Percentiles rank a stretch among this genome's conserved stretches.
phyloP scores from a whole-genome alignment of 2,329 filamentous ascomycete genomes.

The Calonectria pseudoturangicola region DNA sequence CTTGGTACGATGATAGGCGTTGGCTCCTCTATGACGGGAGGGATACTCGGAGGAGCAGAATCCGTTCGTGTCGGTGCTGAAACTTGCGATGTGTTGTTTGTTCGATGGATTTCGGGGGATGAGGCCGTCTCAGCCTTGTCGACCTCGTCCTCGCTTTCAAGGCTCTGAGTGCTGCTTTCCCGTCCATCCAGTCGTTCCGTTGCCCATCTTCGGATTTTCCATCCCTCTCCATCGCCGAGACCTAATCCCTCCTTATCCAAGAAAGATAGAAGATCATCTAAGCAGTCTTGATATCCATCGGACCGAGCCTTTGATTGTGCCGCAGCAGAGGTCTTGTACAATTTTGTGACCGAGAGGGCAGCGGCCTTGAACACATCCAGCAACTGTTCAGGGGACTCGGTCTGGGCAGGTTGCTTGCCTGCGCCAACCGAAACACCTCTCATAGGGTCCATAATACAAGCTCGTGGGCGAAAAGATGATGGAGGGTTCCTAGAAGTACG shows the following conservation, averaged over 20 bases:
- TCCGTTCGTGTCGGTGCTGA: constrained; percentile 52
- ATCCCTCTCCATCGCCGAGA: constrained; percentile 85
- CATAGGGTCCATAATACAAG: constrained; percentile 58
- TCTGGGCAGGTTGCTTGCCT: constrained; percentile 57
- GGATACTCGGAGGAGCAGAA: constrained; percentile 53
- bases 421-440: constrained; percentile 54
- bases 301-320: constrained; percentile 84
- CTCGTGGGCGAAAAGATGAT: constrained; percentile 16
- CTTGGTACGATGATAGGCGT: constrained; percentile 70
- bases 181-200: constrained; percentile 81
- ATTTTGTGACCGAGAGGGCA: constrained; percentile 93
- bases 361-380: constrained; percentile 94
- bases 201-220: constrained; percentile 77
- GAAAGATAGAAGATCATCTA: constrained; percentile 91
- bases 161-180: constrained; percentile 70
- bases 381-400: constrained; percentile 76
- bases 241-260: constrained; percentile 89
- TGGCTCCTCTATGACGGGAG: constrained; percentile 55
- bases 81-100: constrained; percentile 64
- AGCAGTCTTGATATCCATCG: constrained; percentile 93
- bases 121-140: constrained; percentile 77
- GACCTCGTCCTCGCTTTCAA: constrained; percentile 82
- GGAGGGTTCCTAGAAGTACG: constrained; percentile 33
- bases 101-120: constrained; percentile 74
- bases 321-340: constrained; percentile 92